Base-by-base conservation (phyloP, 2,329 filamentous ascomycete species). In the Arthrinium phaeospermum region DNA sequence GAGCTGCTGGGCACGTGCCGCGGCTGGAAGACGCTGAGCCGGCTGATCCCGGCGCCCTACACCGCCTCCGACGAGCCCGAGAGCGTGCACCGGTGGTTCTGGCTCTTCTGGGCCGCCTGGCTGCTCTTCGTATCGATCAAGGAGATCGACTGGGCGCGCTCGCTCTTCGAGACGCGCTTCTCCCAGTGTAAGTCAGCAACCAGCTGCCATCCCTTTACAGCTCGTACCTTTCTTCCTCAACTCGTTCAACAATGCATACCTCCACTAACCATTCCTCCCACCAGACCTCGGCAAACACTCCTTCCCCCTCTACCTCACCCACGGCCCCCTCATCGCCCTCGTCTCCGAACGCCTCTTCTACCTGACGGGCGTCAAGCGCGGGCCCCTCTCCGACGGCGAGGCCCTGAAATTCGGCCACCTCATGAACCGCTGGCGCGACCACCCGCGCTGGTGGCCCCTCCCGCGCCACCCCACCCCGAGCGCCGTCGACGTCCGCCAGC, bases 61-160 rank as follows among this genome's bases (percentile, higher is more conserved):
- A 69, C 67, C 0, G 73, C 72, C 14, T 70, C 71, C 61, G 70
- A 70, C 24, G 44, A 67, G 53, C 51, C 16, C n/a, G 69, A 71
- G 24, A 53, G 69, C 49, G 45, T 51, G 46, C 61, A 68, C 37
- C 70, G 70, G 12, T 72, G 70, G 72, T 73, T 73, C 41, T 74
- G 73, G 72, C 53, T 74, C n/a, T 72, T 74, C 51, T 74, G 73
- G 71, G 73, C 73, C n/a, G 70, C 73, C 1, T 74, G 73, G 73
- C 30, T 73, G 6, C 46, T 72, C 13, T 41, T 73, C 37, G 30
- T 73, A 4, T 69, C 68, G 22, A 46, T 24, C 37, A 68, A 71
- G 37, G 72, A 72, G 47, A 71, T 74, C 14, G 30, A 41, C 27
- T 74, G 73, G 73, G 34, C 68, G 44, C 44, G 67, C 1, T 41